phyloP scores from a whole-genome alignment of 805 yeast species.

The Lipomyces starkeyi region DNA sequence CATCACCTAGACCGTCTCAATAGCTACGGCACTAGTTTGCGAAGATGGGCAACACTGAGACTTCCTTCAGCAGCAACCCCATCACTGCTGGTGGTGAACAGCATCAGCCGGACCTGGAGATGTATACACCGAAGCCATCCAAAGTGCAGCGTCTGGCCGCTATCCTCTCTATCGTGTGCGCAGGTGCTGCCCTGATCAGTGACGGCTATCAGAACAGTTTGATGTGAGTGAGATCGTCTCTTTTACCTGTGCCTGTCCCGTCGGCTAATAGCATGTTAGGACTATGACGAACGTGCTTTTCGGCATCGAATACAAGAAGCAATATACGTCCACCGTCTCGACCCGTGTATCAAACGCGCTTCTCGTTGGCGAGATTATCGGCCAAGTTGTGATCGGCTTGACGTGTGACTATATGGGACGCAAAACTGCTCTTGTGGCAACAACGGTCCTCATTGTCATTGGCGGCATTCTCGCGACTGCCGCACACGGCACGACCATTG shows the following conservation, averaged over 20 bases:
- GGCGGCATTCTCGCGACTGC: constrained; percentile 75
- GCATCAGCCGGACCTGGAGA: background rate
- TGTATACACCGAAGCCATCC: constrained; percentile 21
- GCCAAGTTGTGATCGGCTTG: constrained; percentile 68
- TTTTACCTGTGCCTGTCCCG: background rate
- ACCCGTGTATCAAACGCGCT: constrained; percentile 74
- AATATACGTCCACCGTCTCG: constrained; percentile 54
- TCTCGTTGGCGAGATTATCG: constrained; percentile 71
- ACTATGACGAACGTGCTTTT: constrained; percentile 69
- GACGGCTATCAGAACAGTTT: constrained; percentile 80
- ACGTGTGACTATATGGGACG: constrained; percentile 34
- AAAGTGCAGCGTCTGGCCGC: constrained; percentile 24
- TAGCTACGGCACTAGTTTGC: background rate
- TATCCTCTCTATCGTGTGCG: constrained; percentile 57
- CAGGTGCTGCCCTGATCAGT: constrained; percentile 76
- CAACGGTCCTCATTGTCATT: constrained; percentile 64
- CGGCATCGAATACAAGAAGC: constrained; percentile 53
- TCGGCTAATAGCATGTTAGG: constrained; percentile 12
- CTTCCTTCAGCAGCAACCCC: background rate
- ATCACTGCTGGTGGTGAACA: background rate
- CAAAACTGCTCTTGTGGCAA: constrained; percentile 64
- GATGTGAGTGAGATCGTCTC: constrained; percentile 48
- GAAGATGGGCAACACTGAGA: background rate
- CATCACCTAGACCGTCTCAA: too few species aligned
- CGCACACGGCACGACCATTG: constrained; percentile 62